Conservation (phyloP, 495 filamentous ascomycete genomes). For the Tuber borchii region DNA sequence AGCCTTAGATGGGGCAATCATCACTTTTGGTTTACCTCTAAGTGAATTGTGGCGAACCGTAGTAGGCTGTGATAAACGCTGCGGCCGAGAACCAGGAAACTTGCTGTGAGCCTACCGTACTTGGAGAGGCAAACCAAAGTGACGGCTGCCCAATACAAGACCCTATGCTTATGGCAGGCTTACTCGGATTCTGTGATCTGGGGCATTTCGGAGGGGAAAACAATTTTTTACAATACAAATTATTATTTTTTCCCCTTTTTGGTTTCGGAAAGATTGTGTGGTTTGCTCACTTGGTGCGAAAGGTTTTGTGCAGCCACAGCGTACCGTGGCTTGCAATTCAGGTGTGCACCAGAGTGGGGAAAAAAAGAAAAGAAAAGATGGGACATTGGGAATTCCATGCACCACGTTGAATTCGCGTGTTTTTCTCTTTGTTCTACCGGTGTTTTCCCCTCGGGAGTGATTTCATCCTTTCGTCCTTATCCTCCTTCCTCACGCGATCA, state of each 20-base stretch:
- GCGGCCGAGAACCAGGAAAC: neutral
- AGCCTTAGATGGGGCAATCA: neutral
- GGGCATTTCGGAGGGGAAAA: neutral
- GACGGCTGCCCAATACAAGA: neutral
- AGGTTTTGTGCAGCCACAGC: neutral
- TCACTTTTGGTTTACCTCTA: neutral
- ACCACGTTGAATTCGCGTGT: neutral
- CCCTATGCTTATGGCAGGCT: neutral
- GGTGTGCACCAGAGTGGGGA: neutral
- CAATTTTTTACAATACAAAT: neutral
- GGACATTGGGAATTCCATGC: neutral
- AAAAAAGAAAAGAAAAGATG: neutral
- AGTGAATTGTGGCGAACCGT: neutral
- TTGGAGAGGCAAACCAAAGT: neutral
- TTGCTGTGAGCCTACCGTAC: neutral
- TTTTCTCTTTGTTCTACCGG: neutral
- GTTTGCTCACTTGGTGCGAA: neutral
- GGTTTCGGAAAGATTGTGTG: neutral
- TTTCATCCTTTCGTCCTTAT: neutral
- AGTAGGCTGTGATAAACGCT: neutral
- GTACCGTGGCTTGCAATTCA: neutral
- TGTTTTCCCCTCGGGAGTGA: neutral
- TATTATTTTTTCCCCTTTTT: neutral
- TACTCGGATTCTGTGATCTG: constrained; percentile 1
- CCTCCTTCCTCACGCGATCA: neutral